A percentile compares a stretch with the other conserved stretches of the same genome.
These are phyloP conservation scores for Pelomyxa schiedti DNA, from an alignment of 78 protist species.

Conservation along the genomic window DNA sequence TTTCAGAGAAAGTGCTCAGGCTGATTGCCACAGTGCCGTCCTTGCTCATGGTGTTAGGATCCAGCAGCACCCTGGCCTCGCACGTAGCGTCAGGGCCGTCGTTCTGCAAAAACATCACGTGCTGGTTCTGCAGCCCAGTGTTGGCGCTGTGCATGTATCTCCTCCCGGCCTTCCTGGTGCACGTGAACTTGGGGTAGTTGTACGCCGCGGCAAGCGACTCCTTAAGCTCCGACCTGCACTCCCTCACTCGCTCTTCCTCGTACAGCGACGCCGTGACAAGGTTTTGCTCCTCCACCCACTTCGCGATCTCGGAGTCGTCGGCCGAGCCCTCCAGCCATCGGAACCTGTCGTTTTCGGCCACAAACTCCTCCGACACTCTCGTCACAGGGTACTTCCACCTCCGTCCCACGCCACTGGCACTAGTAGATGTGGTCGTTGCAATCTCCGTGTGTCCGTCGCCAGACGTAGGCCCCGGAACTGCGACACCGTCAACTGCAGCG, in stretches of 20 bases:
- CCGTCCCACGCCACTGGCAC: no score
- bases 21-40: conserved; percentile 22
- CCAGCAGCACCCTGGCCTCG: conserved; percentile 21
- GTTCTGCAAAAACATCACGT: background rate
- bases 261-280: background rate
- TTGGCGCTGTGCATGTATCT: conserved; percentile 16
- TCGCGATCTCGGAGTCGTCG: background rate
- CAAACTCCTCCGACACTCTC: no score
- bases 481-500: no score
- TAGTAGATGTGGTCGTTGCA: no score
- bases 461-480: no score
- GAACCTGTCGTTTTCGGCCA: no score
- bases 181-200: background rate
- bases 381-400: no score
- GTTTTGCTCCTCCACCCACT: conserved; percentile 1
- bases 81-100: background rate
- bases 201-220: background rate
- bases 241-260: background rate
- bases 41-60: conserved; percentile 22
- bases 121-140: conserved; percentile 33
- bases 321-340: conserved; percentile 34
- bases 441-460: no score
- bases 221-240: no score
- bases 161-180: background rate
- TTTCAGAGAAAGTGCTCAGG: background rate